Evolutionary conservation across 2,329 filamentous ascomycete species (phyloP).

Genomic region (Talaromyces atroroseus): DNA sequence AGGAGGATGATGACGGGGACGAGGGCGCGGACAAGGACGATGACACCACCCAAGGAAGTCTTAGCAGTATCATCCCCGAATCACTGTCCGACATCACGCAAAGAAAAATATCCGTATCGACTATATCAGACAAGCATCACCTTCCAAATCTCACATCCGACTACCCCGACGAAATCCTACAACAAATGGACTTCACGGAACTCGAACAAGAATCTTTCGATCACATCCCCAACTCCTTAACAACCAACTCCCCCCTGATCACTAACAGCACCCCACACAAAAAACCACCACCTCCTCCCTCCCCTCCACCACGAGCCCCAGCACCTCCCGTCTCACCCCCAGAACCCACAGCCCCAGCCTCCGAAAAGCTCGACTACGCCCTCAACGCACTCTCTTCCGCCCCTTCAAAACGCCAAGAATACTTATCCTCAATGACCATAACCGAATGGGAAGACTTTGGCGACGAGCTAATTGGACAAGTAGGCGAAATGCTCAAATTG

Average conservation of each 20-base stretch:
- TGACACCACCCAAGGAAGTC: background rate
- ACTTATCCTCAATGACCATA: slow-evolving; percentile 49
- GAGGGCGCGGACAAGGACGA: slow-evolving; percentile 12
- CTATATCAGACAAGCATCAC: slow-evolving; percentile 24
- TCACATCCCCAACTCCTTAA: slow-evolving; percentile 27
- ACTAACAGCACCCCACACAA: background rate
- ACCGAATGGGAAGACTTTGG: slow-evolving; percentile 58
- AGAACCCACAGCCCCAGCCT: slow-evolving; percentile 19
- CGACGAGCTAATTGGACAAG: slow-evolving; percentile 55
- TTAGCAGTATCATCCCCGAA: slow-evolving; percentile 28
- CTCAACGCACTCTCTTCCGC: slow-evolving; percentile 22
- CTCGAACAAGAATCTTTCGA: slow-evolving; percentile 49
- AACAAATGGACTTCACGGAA: slow-evolving; percentile 43
- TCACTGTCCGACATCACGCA: slow-evolving; percentile 15
- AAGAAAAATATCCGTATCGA: background rate
- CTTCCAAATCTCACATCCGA: slow-evolving; percentile 39
- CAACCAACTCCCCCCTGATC: slow-evolving; percentile 16
- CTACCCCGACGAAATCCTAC: slow-evolving; percentile 43
- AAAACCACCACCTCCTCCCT: background rate
- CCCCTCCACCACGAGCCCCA: slow-evolving; percentile 11
- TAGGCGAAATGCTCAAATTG: slow-evolving; percentile 46
- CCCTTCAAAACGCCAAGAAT: slow-evolving; percentile 39
- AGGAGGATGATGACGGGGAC: slow-evolving; percentile 14
- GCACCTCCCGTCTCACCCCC: too few relatives aligned
- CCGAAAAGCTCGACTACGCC: slow-evolving; percentile 34